Evolutionary conservation across 345 rosid species (phyloP).

Genomic region (Eutrema yunnanense): DNA sequence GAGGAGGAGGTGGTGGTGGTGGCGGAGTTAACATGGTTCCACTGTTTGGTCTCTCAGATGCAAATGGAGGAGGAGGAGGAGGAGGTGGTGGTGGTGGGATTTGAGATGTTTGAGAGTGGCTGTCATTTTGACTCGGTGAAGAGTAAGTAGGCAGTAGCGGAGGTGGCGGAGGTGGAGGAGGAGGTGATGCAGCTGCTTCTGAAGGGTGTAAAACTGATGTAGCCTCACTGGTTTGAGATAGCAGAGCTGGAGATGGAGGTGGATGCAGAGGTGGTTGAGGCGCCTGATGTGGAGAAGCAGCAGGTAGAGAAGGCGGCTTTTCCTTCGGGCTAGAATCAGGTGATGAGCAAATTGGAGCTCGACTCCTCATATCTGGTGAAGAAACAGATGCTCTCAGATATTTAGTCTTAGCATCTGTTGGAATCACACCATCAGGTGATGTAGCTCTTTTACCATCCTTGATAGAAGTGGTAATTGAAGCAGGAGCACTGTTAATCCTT

Average conservation of each 20-base stretch:
- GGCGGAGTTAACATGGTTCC: background rate
- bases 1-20: conserved; percentile 12
- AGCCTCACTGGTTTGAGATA: conserved; percentile 26
- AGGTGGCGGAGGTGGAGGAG: conserved; percentile 33
- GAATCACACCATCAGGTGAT: conserved; percentile 32
- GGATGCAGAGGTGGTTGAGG: conserved; percentile 19
- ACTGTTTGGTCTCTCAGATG: background rate
- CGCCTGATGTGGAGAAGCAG: conserved; percentile 27
- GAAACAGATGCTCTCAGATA: conserved; percentile 27
- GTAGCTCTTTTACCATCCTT: conserved; percentile 47
- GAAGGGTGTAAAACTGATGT: conserved; percentile 18
- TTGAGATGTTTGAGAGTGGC: conserved; percentile 9
- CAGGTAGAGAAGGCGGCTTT: conserved; percentile 25
- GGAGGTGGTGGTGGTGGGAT: conserved; percentile 17
- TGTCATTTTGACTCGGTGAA: background rate
- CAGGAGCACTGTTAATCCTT: conserved; percentile 74
- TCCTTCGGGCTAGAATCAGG: conserved; percentile 29
- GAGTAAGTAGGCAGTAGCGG: conserved; percentile 15
- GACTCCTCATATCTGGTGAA: conserved; percentile 32
- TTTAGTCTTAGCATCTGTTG: conserved; percentile 38
- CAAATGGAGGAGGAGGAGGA: conserved; percentile 1
- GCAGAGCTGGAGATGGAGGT: conserved; percentile 28
- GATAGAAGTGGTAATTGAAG: conserved; percentile 52
- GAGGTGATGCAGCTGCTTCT: conserved; percentile 24
- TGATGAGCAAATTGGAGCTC: conserved; percentile 34